Evolutionary conservation across 169 alveolate genomes (phyloP).

Genomic region (Cyclospora cayetanensis): DNA sequence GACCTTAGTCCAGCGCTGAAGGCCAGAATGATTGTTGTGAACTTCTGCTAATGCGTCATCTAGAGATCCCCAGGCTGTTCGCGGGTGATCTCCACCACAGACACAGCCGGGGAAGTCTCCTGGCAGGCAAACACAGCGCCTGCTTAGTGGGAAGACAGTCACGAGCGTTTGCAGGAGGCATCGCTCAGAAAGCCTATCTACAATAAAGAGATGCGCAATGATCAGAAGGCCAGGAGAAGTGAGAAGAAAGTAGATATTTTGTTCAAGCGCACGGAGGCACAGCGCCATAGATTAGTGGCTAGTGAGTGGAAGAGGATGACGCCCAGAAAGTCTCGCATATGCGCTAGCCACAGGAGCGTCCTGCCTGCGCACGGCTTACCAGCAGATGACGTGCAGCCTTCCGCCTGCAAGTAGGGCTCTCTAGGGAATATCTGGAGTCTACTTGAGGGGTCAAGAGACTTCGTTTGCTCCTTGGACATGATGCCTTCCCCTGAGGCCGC

Average conservation of each 20-base stretch:
- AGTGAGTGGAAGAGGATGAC: too few relatives aligned
- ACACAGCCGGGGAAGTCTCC: constrained; percentile 31
- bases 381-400: neutral
- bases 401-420: neutral
- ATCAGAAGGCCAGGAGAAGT: too few relatives aligned
- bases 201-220: too few relatives aligned
- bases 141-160: too few relatives aligned
- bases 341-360: too few relatives aligned
- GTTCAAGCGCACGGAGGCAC: neutral
- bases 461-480: too few relatives aligned
- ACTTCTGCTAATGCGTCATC: constrained; percentile 22
- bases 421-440: neutral
- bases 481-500: constrained; percentile 12
- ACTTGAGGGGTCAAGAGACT: neutral
- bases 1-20: constrained; percentile 33
- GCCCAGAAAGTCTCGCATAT: too few relatives aligned
- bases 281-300: too few relatives aligned
- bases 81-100: constrained; percentile 27
- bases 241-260: too few relatives aligned
- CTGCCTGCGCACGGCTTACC: neutral
- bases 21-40: neutral
- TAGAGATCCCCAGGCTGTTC: constrained; percentile 44
- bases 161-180: too few relatives aligned
- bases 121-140: too few relatives aligned
- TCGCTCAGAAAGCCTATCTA: too few relatives aligned